A percentile compares a stretch with the other conserved stretches of the same genome.
phyloP scores from a whole-genome alignment of 2,329 filamentous ascomycete species.

The Colletotrichum sp. region DNA sequence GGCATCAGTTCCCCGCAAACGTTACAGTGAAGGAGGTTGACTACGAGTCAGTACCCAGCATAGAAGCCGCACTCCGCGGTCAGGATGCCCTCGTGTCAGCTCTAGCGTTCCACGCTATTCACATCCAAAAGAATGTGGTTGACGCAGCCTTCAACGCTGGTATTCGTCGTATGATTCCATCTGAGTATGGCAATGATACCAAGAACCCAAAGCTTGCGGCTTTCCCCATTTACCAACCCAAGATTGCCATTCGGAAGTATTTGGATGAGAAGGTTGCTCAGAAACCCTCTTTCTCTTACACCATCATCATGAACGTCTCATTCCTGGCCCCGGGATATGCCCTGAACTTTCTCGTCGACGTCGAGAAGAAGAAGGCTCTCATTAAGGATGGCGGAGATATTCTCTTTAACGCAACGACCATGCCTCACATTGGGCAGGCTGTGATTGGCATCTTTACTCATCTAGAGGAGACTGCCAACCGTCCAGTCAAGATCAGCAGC shows the following conservation, averaged over 20 bases:
- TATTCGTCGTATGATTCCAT: constrained; percentile 60
- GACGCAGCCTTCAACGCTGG: constrained; percentile 58
- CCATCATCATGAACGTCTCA: constrained; percentile 46
- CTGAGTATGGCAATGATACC: constrained; percentile 49
- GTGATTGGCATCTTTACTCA: constrained; percentile 51
- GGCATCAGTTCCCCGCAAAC: constrained; percentile 35
- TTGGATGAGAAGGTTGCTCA: constrained; percentile 17
- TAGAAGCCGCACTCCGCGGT: constrained; percentile 56
- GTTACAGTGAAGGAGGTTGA: constrained; percentile 39
- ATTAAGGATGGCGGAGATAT: constrained; percentile 56
- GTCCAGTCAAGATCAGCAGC: constrained; percentile 57
- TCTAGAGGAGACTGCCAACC: constrained; percentile 54
- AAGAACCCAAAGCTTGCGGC: constrained; percentile 21
- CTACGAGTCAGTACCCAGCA: constrained; percentile 43
- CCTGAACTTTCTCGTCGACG: constrained; percentile 7
- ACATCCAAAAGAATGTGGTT: constrained; percentile 54
- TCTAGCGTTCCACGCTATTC: constrained; percentile 40
- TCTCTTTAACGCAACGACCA: constrained; percentile 51
- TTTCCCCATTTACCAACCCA: constrained; percentile 25
- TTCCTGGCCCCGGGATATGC: constrained; percentile 37
- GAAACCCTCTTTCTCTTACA: constrained; percentile 30
- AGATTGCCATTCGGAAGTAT: constrained; percentile 23
- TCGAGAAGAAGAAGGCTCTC: constrained; percentile 31
- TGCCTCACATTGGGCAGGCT: constrained; percentile 50
- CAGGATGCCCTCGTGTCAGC: constrained; percentile 62